phyloP scores from a whole-genome alignment of 192 early-diverging fungal genomes.

The Dispira parvispora region DNA sequence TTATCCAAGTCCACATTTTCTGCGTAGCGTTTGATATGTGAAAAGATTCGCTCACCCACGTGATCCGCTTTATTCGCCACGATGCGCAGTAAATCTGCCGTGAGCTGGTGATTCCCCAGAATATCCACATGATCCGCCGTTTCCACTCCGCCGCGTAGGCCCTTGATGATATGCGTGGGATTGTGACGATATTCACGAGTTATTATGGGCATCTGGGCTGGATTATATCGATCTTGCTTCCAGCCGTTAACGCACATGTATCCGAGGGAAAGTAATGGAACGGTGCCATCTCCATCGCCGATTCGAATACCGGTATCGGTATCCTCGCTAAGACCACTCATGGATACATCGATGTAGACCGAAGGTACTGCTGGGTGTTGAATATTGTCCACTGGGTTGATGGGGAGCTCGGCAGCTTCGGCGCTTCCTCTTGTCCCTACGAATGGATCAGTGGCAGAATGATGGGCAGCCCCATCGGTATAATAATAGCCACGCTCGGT shows the following conservation, averaged over 20 bases:
- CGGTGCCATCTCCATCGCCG: conserved; percentile 62
- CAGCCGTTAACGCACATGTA: conserved; percentile 82
- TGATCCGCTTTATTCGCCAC: conserved; percentile 27
- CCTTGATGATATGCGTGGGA: conserved; percentile 21
- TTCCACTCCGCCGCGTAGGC: conserved; percentile 54
- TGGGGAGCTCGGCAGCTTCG: conserved; percentile 12
- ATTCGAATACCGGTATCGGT: conserved; percentile 37
- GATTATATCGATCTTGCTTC: conserved; percentile 69
- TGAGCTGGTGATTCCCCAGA: conserved; percentile 59
- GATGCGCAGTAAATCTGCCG: conserved; percentile 35
- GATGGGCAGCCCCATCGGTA: conserved; percentile 19
- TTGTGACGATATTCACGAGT: conserved; percentile 53
- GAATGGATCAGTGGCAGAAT: conserved; percentile 6
- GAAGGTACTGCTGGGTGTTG: conserved; percentile 14
- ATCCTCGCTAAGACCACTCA: conserved; percentile 33
- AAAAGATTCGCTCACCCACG: conserved; percentile 22
- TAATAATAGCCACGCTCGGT: conserved; percentile 82
- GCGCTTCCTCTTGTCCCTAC: not conserved
- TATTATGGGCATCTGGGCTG: conserved; percentile 46
- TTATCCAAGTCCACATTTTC: conserved; percentile 13
- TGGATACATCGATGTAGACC: conserved; percentile 33
- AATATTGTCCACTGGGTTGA: conserved; percentile 7
- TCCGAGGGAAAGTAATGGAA: conserved; percentile 67
- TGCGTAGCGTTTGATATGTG: conserved; percentile 26
- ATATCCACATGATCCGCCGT: conserved; percentile 81